phyloP scores from a whole-genome alignment of 2,329 filamentous ascomycete species.

The Periglandula ipomoeae region DNA sequence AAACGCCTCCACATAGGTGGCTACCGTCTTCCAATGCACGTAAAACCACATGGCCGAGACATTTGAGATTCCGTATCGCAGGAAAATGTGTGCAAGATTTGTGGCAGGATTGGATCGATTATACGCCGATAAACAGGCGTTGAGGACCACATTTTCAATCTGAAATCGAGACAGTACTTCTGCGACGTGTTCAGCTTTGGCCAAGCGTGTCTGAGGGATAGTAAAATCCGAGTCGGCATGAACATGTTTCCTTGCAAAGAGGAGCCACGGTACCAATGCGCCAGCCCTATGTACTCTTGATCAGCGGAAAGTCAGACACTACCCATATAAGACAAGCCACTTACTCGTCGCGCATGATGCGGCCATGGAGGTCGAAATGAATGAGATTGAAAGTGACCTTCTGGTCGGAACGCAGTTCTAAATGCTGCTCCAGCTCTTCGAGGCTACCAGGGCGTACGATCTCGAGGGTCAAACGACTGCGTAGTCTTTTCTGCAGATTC shows the following conservation, averaged over 20 bases:
- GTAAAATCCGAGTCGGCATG: constrained; percentile 10
- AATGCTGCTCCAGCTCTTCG: constrained; percentile 16
- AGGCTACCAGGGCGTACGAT: constrained; percentile 17
- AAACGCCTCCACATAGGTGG: constrained; percentile 19
- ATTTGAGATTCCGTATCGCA: constrained; percentile 17
- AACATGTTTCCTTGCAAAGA: constrained; percentile 16
- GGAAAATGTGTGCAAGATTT: constrained; percentile 20
- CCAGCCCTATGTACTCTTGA: constrained; percentile 10
- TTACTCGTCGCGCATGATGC: constrained; percentile 17
- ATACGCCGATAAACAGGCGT: constrained; percentile 20
- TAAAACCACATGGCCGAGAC: constrained; percentile 23
- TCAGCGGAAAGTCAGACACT: background rate
- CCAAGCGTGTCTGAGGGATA: constrained; percentile 16
- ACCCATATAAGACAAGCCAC: background rate
- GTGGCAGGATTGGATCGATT: constrained; percentile 15
- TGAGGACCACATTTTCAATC: constrained; percentile 20
- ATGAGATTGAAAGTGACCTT: constrained; percentile 18
- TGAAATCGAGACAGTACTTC: constrained; percentile 15
- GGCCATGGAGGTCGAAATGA: constrained; percentile 21
- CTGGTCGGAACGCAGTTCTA: constrained; percentile 12
- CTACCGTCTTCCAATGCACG: constrained; percentile 19
- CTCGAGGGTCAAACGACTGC: constrained; percentile 16
- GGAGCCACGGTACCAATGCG: constrained; percentile 15
- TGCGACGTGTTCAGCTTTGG: constrained; percentile 15
- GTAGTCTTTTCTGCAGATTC: constrained; percentile 18